These are phyloP conservation scores for Trichoderma asperelloides DNA, from an alignment of 495 filamentous ascomycete genomes.

Conservation along the genomic window DNA sequence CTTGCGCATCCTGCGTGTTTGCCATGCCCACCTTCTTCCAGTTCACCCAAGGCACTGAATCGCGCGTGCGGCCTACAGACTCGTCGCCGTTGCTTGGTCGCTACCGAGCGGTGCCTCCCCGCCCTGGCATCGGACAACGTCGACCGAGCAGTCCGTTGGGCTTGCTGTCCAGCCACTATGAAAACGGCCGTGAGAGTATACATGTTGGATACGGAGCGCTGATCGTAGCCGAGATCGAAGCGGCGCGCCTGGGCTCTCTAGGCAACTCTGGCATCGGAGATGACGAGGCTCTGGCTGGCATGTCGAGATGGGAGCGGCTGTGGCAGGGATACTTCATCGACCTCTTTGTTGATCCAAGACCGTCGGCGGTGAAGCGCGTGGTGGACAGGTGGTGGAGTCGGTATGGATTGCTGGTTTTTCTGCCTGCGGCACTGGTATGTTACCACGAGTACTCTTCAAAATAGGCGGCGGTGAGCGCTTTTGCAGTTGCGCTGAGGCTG, in stretches of 20 bases:
- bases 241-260: conserved; percentile 16
- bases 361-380: conserved; percentile 39
- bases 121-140: conserved; percentile 13
- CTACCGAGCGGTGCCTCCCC: conserved; percentile 47
- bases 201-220: conserved; percentile 41
- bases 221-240: conserved; percentile 21
- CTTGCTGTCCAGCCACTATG: conserved; percentile 17
- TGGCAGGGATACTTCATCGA: conserved; percentile 36
- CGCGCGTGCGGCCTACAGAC: conserved; percentile 28
- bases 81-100: conserved; percentile 48
- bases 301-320: conserved; percentile 21
- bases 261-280: conserved; percentile 19
- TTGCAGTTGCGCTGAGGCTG: conserved; percentile 13
- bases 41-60: conserved; percentile 52
- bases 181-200: conserved; percentile 34
- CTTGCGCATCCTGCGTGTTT: background rate
- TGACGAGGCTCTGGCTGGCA: conserved; percentile 26
- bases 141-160: conserved; percentile 17
- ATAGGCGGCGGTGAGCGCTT: background rate
- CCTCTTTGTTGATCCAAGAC: conserved; percentile 47
- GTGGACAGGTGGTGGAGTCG: conserved; percentile 51
- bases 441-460: background rate
- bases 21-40: conserved; percentile 52
- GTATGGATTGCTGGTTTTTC: conserved; percentile 44
- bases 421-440: conserved; percentile 51